phyloP scores from a whole-genome alignment of 2,329 filamentous ascomycete genomes.

The Hymenoscyphus infarciens region DNA sequence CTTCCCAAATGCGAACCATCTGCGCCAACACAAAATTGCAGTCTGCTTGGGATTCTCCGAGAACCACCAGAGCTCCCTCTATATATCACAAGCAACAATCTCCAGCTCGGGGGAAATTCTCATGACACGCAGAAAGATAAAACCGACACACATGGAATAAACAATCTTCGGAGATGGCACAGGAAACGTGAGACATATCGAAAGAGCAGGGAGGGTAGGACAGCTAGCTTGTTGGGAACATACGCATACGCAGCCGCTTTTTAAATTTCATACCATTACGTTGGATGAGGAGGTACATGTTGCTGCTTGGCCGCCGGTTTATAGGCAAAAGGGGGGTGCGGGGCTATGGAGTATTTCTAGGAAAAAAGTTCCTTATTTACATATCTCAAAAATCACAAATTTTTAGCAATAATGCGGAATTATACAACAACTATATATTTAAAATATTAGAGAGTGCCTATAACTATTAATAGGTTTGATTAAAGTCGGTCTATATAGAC shows the following conservation, averaged over 20 bases:
- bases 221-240: constrained; percentile 27
- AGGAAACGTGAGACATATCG: constrained; percentile 41
- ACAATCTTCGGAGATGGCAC: constrained; percentile 54
- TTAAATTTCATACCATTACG: constrained; percentile 46
- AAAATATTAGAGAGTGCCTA: too few relatives aligned
- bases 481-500: too few relatives aligned
- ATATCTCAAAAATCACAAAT: too few relatives aligned
- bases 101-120: constrained; percentile 46
- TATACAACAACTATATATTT: too few relatives aligned
- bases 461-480: too few relatives aligned
- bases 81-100: constrained; percentile 50
- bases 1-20: constrained; percentile 43
- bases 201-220: constrained; percentile 26
- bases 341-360: constrained; percentile 23
- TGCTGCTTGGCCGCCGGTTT: constrained; percentile 51
- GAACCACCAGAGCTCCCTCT: constrained; percentile 43
- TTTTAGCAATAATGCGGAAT: too few relatives aligned
- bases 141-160: constrained; percentile 53
- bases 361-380: too few relatives aligned
- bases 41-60: constrained; percentile 50
- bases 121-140: constrained; percentile 54
- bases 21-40: constrained; percentile 42
- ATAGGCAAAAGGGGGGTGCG: constrained; percentile 44
- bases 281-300: constrained; percentile 50
- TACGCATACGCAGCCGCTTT: constrained; percentile 52